These are phyloP conservation scores for Hydnomerulius pinastri DNA, from an alignment of 768 basidiomycete species.

Conservation along the genomic window DNA sequence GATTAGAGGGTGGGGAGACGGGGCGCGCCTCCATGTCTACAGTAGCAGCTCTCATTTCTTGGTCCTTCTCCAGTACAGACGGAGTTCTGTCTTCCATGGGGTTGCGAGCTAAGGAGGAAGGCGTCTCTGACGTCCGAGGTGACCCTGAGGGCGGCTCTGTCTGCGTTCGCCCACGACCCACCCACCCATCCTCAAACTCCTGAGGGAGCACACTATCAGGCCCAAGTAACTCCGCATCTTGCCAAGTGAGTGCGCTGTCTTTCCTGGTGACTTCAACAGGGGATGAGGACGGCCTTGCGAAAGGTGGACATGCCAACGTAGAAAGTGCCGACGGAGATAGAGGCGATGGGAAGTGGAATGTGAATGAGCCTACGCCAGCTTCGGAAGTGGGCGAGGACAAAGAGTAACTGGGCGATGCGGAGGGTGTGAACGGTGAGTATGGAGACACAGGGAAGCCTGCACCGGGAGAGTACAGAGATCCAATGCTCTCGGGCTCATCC, in stretches of 20 bases:
- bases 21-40: constrained; percentile 2
- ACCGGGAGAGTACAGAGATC: constrained; percentile 5
- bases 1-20: constrained; percentile 3
- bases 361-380: constrained; percentile 11
- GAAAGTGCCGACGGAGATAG: constrained; percentile 15
- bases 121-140: constrained; percentile 6
- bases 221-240: constrained; percentile 46
- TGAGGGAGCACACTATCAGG: constrained; percentile 45
- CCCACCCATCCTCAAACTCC: constrained; percentile 44
- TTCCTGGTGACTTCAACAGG: constrained; percentile 7
- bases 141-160: constrained; percentile 9
- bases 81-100: constrained; percentile 5
- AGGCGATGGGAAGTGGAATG: constrained; percentile 13
- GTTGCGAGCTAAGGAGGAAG: background rate
- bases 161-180: constrained; percentile 16
- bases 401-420: constrained; percentile 15
- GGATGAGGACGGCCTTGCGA: background rate
- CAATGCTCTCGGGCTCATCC: constrained; percentile 39
- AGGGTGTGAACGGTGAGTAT: constrained; percentile 20
- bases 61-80: background rate
- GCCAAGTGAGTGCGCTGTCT: constrained; percentile 37
- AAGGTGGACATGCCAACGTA: constrained; percentile 8
- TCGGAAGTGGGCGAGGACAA: constrained; percentile 23
- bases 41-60: constrained; percentile 8
- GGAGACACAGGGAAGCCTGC: constrained; percentile 15